Base-by-base conservation (phyloP, 306 rosid genomes). In the Calophaca sinica region DNA sequence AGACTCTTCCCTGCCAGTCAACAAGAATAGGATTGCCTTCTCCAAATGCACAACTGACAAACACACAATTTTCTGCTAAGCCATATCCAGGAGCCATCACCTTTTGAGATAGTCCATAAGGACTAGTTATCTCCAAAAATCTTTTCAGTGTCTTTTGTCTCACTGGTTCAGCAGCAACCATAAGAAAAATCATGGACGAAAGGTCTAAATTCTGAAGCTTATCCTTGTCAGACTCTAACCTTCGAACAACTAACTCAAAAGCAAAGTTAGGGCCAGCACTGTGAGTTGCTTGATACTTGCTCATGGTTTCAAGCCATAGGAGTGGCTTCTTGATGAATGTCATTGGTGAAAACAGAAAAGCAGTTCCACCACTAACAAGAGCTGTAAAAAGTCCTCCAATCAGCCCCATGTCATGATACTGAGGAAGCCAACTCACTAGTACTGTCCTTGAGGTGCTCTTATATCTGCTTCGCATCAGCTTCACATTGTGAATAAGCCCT, bases 211-310 rank as follows among this genome's bases (percentile, higher is more conserved):
- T 81, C 4, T 13, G 78, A 60, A 63, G 75, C 61, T 85, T 89
- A 50, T 78, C 83, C 72, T 85, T 89, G 80, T 81, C 81, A 9
- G 86, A 86, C 81, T 89, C 96, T 36, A 91, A 78, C 75, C 97
- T 87, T 82, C 97, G 87, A 20, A 85, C 71, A 52, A 91, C 82
- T 68, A 94, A 78, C 84, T 94, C 98, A 41, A 91, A 87, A 46
- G 98, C 94, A 79, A 94, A 94, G 84, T 89, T 94, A 68, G 98
- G 98, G 35, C 97, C 98, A 49, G 98, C 98, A 78, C 97, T 94
- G 70, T 94, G 98, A 70, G 98, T 94, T 74, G 93, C 98, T 62
- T 77, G 86, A 78, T 91, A 94, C 84, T 83, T 91, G 89, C 96
- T 94, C 49, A 91, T 73, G 64, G 80, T 86, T 78, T 89, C 88